These are phyloP conservation scores for Talaromyces ruber DNA, from an alignment of 495 filamentous ascomycete genomes.

Conservation along the genomic window DNA sequence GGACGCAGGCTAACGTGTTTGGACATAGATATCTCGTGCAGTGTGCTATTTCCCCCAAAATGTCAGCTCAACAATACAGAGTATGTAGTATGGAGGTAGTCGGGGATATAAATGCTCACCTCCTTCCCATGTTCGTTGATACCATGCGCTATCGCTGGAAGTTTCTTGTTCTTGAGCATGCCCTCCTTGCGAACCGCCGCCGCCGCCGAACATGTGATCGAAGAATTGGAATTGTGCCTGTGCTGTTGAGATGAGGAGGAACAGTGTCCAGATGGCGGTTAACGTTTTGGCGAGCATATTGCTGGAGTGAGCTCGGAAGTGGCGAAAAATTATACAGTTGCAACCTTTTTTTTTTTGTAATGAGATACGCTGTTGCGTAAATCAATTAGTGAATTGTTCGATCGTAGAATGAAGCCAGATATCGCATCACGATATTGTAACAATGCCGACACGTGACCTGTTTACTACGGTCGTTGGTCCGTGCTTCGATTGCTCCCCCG, in stretches of 20 bases:
- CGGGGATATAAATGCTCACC: constrained; percentile 34
- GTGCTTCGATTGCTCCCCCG: not conserved
- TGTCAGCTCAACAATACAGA: not conserved
- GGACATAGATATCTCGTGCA: constrained; percentile 92
- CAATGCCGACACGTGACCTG: not conserved
- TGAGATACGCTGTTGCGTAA: not conserved
- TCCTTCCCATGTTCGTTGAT: constrained; percentile 60
- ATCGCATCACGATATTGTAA: not conserved
- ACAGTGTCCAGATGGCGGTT: constrained; percentile 29
- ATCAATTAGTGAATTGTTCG: not conserved
- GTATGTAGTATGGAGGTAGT: not conserved
- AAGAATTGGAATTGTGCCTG: constrained; percentile 80
- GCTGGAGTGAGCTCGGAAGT: not conserved
- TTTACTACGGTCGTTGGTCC: not conserved
- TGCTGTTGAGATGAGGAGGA: constrained; percentile 39
- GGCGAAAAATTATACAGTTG: too few relatives aligned
- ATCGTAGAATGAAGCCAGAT: constrained; percentile 18
- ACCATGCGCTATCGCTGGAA: constrained; percentile 67
- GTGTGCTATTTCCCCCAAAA: constrained; percentile 36
- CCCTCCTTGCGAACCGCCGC: constrained; percentile 49
- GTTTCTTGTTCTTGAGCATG: constrained; percentile 60
- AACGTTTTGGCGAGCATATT: constrained; percentile 22
- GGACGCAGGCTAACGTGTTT: constrained; percentile 79
- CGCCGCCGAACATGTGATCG: constrained; percentile 72
- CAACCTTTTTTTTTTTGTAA: too few relatives aligned